Conservation (phyloP, 2,329 filamentous ascomycete species). For the Metarhizium sp. region DNA sequence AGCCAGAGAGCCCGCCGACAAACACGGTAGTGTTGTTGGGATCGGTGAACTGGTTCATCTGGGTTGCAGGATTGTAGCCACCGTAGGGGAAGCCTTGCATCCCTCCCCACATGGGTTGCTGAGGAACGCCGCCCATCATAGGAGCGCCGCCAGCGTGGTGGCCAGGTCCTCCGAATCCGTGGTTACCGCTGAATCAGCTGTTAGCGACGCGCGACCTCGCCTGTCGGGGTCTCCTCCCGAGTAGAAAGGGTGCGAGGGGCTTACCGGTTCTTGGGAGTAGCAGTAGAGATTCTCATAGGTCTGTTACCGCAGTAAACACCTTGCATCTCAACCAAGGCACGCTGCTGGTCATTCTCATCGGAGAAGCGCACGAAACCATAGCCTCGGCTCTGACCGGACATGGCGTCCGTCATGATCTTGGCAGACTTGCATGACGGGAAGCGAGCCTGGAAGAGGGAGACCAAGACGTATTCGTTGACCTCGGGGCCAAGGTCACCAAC, state of each 20-base stretch:
- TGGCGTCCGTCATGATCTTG: slow-evolving; percentile 99
- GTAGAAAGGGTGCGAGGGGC: slow-evolving; percentile 7
- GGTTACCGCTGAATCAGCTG: slow-evolving; percentile 21
- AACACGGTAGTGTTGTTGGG: slow-evolving; percentile 99
- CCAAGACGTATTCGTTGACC: slow-evolving; percentile 96
- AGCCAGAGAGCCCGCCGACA: slow-evolving; percentile 91
- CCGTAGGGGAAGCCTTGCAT: slow-evolving; percentile 29
- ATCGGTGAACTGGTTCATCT: slow-evolving; percentile 99
- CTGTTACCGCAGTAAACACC: slow-evolving; percentile 98
- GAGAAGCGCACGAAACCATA: slow-evolving; percentile 98
- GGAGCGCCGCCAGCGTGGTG: slow-evolving; percentile 31
- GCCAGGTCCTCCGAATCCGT: slow-evolving; percentile 30
- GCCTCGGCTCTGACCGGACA: slow-evolving; percentile 92
- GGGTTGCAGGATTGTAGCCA: slow-evolving; percentile 38
- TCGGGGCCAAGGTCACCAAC: slow-evolving; percentile 96
- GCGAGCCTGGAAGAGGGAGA: slow-evolving; percentile 91
- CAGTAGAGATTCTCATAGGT: slow-evolving; percentile 96
- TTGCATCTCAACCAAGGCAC: slow-evolving; percentile 95
- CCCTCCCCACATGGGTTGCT: slow-evolving; percentile 34
- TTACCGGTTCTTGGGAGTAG: slow-evolving; percentile 85
- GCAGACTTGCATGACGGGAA: slow-evolving; percentile 98
- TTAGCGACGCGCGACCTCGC: slow-evolving; percentile 1
- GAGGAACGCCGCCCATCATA: slow-evolving; percentile 35
- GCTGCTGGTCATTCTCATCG: slow-evolving; percentile 91
- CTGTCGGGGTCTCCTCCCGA: background rate